Conservation (phyloP, 139 green algal species). For the Tetradesmus lagerheimii region DNA sequence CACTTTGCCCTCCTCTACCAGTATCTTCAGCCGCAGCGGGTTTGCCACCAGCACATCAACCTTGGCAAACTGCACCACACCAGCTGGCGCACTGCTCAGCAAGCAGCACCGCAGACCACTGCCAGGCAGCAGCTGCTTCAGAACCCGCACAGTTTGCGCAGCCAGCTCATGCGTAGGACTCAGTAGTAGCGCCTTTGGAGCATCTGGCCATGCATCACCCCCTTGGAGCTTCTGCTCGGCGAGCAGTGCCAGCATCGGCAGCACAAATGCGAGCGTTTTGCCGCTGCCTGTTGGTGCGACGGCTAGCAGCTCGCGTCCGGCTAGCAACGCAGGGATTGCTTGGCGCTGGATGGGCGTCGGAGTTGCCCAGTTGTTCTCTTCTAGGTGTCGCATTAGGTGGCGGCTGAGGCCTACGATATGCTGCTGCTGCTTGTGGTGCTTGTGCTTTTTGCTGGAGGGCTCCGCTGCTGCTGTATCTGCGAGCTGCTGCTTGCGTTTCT, state of each 20-base stretch:
- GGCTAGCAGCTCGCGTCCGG: constrained; percentile 81
- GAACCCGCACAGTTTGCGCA: constrained; percentile 79
- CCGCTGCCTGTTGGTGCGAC: constrained; percentile 91
- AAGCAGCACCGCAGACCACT: constrained; percentile 72
- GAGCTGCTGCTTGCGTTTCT: constrained; percentile 26
- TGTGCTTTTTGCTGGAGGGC: neutral
- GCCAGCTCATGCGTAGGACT: constrained; percentile 92
- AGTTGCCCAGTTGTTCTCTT: constrained; percentile 57
- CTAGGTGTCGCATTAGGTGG: constrained; percentile 48
- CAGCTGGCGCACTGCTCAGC: constrained; percentile 79
- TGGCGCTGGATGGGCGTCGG: constrained; percentile 96
- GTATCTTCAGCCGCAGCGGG: constrained; percentile 79
- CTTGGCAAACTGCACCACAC: constrained; percentile 58
- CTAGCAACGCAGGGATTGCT: constrained; percentile 82
- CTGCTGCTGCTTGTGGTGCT: neutral
- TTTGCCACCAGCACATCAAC: constrained; percentile 93
- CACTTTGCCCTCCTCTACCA: constrained; percentile 71
- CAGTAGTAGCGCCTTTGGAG: constrained; percentile 75
- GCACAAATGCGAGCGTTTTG: constrained; percentile 95
- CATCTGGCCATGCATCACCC: constrained; percentile 41
- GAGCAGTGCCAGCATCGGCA: constrained; percentile 79
- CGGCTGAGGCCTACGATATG: constrained; percentile 8
- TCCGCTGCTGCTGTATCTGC: constrained; percentile 13
- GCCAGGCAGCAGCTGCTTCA: constrained; percentile 83
- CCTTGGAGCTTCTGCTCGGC: constrained; percentile 11